These are phyloP conservation scores for Trichoderma endophyticum DNA, from an alignment of 2,329 filamentous ascomycete species.

Conservation along the genomic window DNA sequence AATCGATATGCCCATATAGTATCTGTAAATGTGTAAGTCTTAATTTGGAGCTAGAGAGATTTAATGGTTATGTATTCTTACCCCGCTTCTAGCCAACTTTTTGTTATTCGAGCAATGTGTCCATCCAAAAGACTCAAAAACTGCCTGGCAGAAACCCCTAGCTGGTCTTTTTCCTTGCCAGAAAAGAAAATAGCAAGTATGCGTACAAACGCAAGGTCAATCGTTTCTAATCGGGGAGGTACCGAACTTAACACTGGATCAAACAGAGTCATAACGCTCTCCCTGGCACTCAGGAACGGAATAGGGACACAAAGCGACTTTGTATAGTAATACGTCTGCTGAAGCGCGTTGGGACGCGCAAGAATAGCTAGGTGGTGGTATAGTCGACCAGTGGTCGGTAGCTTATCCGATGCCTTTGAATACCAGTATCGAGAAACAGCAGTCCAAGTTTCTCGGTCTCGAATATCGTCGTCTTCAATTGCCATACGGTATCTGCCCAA, in stretches of 20 bases:
- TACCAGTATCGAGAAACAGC: constrained; percentile 82
- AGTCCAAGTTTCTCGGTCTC: constrained; percentile 78
- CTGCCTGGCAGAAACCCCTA: no score
- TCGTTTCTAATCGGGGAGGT: no score
- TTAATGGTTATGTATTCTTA: constrained; percentile 19
- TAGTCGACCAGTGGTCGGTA: constrained; percentile 70
- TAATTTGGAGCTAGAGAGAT: no score
- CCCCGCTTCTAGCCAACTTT: constrained; percentile 52
- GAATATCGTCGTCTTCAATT: constrained; percentile 76
- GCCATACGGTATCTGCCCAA: constrained; percentile 83
- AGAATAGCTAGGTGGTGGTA: constrained; percentile 87
- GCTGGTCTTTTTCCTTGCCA: constrained; percentile 41
- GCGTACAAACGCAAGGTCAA: constrained; percentile 61
- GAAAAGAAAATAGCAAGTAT: constrained; percentile 64
- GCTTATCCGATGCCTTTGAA: constrained; percentile 72
- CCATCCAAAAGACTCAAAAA: constrained; percentile 49
- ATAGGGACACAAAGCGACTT: constrained; percentile 67
- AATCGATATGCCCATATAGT: constrained; percentile 33
- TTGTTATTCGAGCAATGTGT: constrained; percentile 51
- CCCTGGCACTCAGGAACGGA: constrained; percentile 64
- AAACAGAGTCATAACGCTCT: constrained; percentile 68
- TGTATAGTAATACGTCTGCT: constrained; percentile 70
- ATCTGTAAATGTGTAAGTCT: constrained; percentile 22
- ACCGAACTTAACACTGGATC: constrained; percentile 53
- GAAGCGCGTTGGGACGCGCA: constrained; percentile 64